phyloP scores from a whole-genome alignment of 495 filamentous ascomycete species.

The Polyplosphaeria fusca region DNA sequence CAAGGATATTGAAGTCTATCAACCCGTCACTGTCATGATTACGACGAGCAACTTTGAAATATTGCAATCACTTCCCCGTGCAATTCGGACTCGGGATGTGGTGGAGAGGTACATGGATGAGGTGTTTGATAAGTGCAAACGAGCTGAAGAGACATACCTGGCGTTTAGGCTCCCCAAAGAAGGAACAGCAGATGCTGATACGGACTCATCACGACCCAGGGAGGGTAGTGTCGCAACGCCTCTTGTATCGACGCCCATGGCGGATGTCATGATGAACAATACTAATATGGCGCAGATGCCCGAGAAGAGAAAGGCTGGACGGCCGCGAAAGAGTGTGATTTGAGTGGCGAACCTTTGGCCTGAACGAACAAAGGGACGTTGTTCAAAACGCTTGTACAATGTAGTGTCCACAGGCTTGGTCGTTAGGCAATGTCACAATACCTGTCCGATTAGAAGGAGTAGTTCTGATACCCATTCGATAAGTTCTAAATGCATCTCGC shows the following conservation, averaged over 20 bases:
- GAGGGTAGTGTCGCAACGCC: constrained; percentile 2
- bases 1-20: constrained; percentile 57
- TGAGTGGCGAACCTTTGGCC: no score
- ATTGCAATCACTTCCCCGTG: constrained; percentile 68
- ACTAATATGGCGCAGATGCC: background rate
- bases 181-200: constrained; percentile 15
- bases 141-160: constrained; percentile 38
- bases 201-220: background rate
- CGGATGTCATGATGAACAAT: background rate
- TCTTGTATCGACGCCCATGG: background rate
- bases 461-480: no score
- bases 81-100: constrained; percentile 76
- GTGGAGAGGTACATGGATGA: constrained; percentile 65
- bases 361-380: no score
- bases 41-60: constrained; percentile 59
- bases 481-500: no score
- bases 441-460: no score
- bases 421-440: no score
- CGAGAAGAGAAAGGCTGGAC: constrained; percentile 3
- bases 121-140: constrained; percentile 41
- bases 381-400: no score
- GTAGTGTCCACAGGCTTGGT: no score
- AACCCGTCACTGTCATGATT: constrained; percentile 81
- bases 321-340: constrained; percentile 8
- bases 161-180: constrained; percentile 40